Percentiles rank a stretch among this genome's conserved stretches.
These are phyloP conservation scores for Isabelozyma heimii DNA, from an alignment of 805 yeast species.

Conservation along the genomic window DNA sequence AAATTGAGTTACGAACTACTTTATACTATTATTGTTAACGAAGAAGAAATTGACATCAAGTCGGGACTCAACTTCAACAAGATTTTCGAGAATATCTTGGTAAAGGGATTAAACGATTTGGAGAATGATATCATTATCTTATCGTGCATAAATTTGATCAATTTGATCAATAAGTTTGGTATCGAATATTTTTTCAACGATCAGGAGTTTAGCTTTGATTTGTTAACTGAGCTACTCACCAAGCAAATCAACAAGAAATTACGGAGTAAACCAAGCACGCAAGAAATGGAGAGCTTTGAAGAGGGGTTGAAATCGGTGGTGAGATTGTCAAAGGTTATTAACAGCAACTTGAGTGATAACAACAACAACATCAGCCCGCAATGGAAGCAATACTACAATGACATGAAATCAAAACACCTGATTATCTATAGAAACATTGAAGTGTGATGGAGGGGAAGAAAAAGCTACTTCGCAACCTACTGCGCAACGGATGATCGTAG, in stretches of 20 bases:
- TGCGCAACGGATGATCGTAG: neutral
- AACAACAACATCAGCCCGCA: neutral
- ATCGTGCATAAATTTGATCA: constrained; percentile 40
- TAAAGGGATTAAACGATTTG: constrained; percentile 55
- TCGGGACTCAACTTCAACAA: constrained; percentile 23
- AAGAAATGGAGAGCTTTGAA: constrained; percentile 57
- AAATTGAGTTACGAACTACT: constrained; percentile 70
- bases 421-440: neutral
- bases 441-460: neutral
- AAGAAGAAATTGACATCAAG: constrained; percentile 14
- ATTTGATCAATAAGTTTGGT: constrained; percentile 30
- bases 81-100: constrained; percentile 42
- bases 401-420: neutral
- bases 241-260: constrained; percentile 44
- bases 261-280: constrained; percentile 63
- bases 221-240: constrained; percentile 34
- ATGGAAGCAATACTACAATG: neutral
- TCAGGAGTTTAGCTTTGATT: constrained; percentile 13
- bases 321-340: constrained; percentile 22
- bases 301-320: constrained; percentile 41
- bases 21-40: constrained; percentile 47
- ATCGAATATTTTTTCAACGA: constrained; percentile 5
- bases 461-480: no score
- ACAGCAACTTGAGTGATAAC: constrained; percentile 5
- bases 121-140: constrained; percentile 57